Percentiles rank a stretch among this genome's conserved stretches.
phyloP scores from a whole-genome alignment of 148 eudicot species.

The Limonium bicolor region DNA sequence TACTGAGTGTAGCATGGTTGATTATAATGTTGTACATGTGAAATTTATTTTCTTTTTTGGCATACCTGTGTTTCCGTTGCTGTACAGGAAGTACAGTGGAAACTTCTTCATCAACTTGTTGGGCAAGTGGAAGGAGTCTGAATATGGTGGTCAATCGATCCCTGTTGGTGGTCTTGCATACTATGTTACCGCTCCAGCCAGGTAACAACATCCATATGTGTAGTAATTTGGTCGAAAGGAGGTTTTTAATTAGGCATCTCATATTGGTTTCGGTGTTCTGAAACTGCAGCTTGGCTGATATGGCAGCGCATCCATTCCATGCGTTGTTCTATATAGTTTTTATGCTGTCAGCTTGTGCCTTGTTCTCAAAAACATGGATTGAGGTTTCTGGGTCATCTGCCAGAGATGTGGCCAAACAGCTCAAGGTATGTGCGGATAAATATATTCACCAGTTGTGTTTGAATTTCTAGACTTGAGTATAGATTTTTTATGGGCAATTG shows the following conservation, averaged over 20 bases:
- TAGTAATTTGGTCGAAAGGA: background rate
- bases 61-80: slow-evolving; percentile 24
- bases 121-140: slow-evolving; percentile 83
- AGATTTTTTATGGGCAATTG: background rate
- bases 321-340: slow-evolving; percentile 65
- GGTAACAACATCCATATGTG: slow-evolving; percentile 14
- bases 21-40: background rate
- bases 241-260: background rate
- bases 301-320: slow-evolving; percentile 87
- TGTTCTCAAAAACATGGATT: slow-evolving; percentile 86
- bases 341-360: slow-evolving; percentile 82
- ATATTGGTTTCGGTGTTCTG: background rate
- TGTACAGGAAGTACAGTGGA: slow-evolving; percentile 56
- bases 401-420: slow-evolving; percentile 81
- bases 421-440: slow-evolving; percentile 37
- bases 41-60: background rate
- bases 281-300: slow-evolving; percentile 64
- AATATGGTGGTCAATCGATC: slow-evolving; percentile 60
- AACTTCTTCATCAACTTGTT: slow-evolving; percentile 59
- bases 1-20: no score
- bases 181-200: slow-evolving; percentile 76
- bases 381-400: slow-evolving; percentile 95
- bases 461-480: background rate
- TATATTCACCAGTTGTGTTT: no score
- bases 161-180: slow-evolving; percentile 96